phyloP scores from a whole-genome alignment of 805 yeast species.

The Ogataea zsoltii region DNA sequence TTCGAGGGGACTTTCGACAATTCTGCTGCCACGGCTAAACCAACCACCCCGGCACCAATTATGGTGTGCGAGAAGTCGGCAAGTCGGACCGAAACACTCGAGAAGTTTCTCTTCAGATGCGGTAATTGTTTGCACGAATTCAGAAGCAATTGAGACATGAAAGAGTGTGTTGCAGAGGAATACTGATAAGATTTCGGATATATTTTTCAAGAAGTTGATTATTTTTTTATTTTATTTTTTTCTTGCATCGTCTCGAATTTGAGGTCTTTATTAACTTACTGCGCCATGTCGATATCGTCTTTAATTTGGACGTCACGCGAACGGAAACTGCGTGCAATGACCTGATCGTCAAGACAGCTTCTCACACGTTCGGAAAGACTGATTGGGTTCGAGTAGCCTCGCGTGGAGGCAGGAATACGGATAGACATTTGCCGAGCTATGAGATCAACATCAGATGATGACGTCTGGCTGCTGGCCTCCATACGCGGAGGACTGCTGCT shows the following conservation, averaged over 20 bases:
- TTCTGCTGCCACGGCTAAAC: slow-evolving; percentile 77
- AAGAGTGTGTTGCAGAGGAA: not conserved
- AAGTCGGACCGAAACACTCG: not conserved
- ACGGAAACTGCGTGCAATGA: slow-evolving; percentile 19
- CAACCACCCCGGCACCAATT: slow-evolving; percentile 85
- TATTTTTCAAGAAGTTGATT: no score
- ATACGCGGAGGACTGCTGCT: not conserved
- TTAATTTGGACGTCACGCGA: not conserved
- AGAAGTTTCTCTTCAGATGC: slow-evolving; percentile 2
- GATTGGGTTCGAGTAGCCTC: slow-evolving; percentile 31
- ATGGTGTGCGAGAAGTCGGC: slow-evolving; percentile 31
- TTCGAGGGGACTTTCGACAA: slow-evolving; percentile 44
- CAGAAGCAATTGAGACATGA: not conserved
- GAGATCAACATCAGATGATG: slow-evolving; percentile 3
- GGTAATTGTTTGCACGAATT: not conserved
- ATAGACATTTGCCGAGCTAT: slow-evolving; percentile 12
- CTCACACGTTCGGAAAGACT: slow-evolving; percentile 27
- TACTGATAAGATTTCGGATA: not conserved
- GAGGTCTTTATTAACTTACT: no score
- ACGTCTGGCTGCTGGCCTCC: not conserved
- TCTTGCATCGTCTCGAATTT: not conserved
- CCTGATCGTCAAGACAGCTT: slow-evolving; percentile 27
- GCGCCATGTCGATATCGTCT: slow-evolving; percentile 13
- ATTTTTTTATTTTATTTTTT: slow-evolving; percentile 1
- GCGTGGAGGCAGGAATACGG: slow-evolving; percentile 26